phyloP scores from a whole-genome alignment of 805 yeast genomes.

The Kodamaea jinghongensis region DNA sequence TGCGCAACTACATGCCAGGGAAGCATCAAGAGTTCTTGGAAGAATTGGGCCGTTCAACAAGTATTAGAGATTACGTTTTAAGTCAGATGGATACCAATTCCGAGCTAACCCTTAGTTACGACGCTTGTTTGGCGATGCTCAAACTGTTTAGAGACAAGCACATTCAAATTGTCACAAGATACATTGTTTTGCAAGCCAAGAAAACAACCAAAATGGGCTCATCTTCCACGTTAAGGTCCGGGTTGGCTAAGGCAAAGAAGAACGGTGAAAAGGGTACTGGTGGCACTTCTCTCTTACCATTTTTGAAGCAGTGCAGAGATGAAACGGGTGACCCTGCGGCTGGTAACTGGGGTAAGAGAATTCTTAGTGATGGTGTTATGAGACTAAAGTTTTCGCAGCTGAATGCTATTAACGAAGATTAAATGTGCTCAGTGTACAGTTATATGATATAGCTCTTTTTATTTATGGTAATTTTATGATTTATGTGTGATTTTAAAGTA shows the following conservation, averaged over 20 bases:
- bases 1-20: constrained; percentile 90
- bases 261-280: constrained; percentile 80
- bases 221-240: constrained; percentile 60
- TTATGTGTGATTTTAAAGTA: too few relatives aligned
- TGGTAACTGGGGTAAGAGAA: constrained; percentile 83
- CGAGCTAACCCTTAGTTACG: constrained; percentile 70
- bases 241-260: constrained; percentile 51
- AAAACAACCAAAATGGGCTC: constrained; percentile 52
- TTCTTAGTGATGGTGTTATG: constrained; percentile 56
- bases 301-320: constrained; percentile 91
- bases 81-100: constrained; percentile 38
- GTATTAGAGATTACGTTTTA: constrained; percentile 63
- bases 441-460: too few relatives aligned
- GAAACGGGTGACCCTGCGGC: constrained; percentile 95
- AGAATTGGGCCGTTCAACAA: constrained; percentile 55
- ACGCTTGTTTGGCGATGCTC: constrained; percentile 86
- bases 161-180: constrained; percentile 87
- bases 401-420: constrained; percentile 43
- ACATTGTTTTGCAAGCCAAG: constrained; percentile 76
- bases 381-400: constrained; percentile 37
- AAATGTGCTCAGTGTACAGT: too few relatives aligned
- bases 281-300: constrained; percentile 88
- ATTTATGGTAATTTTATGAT: too few relatives aligned
- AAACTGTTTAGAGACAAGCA: constrained; percentile 89
- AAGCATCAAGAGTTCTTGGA: constrained; percentile 73